Evolutionary conservation across 2,329 filamentous ascomycete species (phyloP), one percentile per base, ranked within the genome.

Genomic region (Exophiala bonariae): DNA sequence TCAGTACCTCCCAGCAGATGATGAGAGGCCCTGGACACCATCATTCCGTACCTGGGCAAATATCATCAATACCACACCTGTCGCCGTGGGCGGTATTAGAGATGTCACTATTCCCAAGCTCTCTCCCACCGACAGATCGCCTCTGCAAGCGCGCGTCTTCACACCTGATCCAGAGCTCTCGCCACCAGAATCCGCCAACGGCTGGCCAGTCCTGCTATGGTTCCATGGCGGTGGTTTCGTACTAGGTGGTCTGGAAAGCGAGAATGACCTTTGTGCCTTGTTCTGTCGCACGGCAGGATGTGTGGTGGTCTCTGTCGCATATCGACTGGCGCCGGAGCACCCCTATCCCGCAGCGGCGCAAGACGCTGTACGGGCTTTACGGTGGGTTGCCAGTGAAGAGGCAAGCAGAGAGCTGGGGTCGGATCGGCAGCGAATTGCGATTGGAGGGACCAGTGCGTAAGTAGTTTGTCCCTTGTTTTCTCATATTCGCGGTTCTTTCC

Each of bases 221-320:
- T 78, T 73, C 54, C 79, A 82, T 56, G 79, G 78, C 3, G 78
- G 78, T 1, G 78, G 78, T 3, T 81, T 77, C 76, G 77, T 80
- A 2, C 52, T 80, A 23, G 78, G 78, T 0, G 77, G 74, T 33
- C 78, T 80, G 30, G 69, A 78, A 44, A 80, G 76, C 0, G 79
- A 81, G 63, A 80, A 81, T 52, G 69, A 71, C 4, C 73, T 81
- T 5, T 76, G 75, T 35, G 72, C 75, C 14, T 73, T 80, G 54
- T 57, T 81, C 7, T 79, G 75, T 50, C 65, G 66, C 31, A 28
- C 43, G 7, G 71, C 67, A 0, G 70, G 69, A 7, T 76, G 71
- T 47, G 75, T 80, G 0, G 76, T 81, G 7, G 7, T 8, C 32
- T 9, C 32, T 48, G 54, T 64, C 3, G 46, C 62, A 6, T 72